Base-by-base conservation (phyloP, 768 basidiomycete species). In the Hericium alpestre region DNA sequence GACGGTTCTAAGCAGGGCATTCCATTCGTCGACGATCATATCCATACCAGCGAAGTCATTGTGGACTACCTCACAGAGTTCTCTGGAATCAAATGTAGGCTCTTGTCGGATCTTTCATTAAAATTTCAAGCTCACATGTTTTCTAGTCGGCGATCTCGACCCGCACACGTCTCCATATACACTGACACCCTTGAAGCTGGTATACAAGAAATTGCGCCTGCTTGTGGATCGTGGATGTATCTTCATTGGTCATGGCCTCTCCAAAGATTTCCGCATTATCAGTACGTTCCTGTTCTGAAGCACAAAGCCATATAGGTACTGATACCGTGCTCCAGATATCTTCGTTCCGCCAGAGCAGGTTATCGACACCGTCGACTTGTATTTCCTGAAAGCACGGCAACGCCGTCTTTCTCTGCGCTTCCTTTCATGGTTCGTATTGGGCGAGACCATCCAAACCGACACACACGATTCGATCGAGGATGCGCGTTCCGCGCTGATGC, bases 401-500 rank as follows among this genome's bases (percentile, higher is more conserved):
- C 84, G 95, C 16, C 86, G 93, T 57, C 76, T 98, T 39, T 95
- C 93, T 0, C 76, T 99, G 20, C 83, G 92, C 8, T 99, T 97
- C 72, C 77, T 98, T 23, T 83, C 93, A 0, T 99, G 93, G 92
- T 93, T 86, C 68, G 79, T 98, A n/a, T 76, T 98, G 10, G 79
- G 87, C 49, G 84, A 93, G 66, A 84, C 89, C 64, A 98, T 99
- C 57, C 95, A 98, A 69, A 88, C 81, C 2, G 92, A 93, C 20
- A 90, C 84, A 12, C 95, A 99, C 68, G 96, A 98, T 69, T 97
- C 94, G n/a, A 95, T 99, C 62, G 96, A 99, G 69, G 95, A 98
- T 65, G 92, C 93, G 0, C 79, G 82, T 7, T 90, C 88, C 6
- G 93, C 95, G 0, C 73, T 96, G 32, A 78, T 84, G 61, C 74